Base-by-base conservation (phyloP, 73 alveolate species). In the Stentor roeselii region DNA sequence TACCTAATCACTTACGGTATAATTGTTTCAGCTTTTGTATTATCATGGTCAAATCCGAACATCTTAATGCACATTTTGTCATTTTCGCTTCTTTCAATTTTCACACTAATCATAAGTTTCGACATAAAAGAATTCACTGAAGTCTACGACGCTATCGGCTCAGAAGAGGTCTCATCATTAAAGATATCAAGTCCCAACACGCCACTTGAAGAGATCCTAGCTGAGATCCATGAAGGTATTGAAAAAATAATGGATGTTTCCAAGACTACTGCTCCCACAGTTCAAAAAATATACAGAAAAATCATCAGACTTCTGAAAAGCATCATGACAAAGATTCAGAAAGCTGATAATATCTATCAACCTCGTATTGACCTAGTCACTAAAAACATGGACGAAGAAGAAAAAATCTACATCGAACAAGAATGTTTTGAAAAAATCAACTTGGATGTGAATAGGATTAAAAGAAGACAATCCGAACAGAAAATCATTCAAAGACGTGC, bases 371-470 rank as follows among this genome's bases (percentile, higher is more conserved):
- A 67, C 37, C 80, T 21, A 30, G 42, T 67, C 2, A 67, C 80
- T 2, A 67, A 67, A 2, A 67, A 67, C 37, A 67, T 67, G 80
- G 80, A 67, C 34, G 80, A n/a, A 21, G 41, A 67, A 30, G 80
- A 67, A 14, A 67, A 67, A 67, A 67, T 67, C 37, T 67, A 67
- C 34, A 32, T 67, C 37, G n/a, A 21, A 21, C 80, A 67, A 67
- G 80, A 21, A 2, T 67, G n/a, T 67, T 67, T 67, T 32, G 80
- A 67, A 30, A 67, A 0, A n/a, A n/a, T n/a, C n/a, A n/a, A n/a
- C n/a, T n/a, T n/a, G n/a, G n/a, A n/a, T n/a, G n/a, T n/a, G n/a
- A n/a, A n/a, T n/a, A n/a, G n/a, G n/a, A n/a, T n/a, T n/a, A n/a
- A n/a, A n/a, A n/a, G n/a, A n/a, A n/a, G n/a, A n/a, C n/a, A n/a